Conservation (phyloP, 2,329 filamentous ascomycete species). For the Trichoderma atrobrunneum region DNA sequence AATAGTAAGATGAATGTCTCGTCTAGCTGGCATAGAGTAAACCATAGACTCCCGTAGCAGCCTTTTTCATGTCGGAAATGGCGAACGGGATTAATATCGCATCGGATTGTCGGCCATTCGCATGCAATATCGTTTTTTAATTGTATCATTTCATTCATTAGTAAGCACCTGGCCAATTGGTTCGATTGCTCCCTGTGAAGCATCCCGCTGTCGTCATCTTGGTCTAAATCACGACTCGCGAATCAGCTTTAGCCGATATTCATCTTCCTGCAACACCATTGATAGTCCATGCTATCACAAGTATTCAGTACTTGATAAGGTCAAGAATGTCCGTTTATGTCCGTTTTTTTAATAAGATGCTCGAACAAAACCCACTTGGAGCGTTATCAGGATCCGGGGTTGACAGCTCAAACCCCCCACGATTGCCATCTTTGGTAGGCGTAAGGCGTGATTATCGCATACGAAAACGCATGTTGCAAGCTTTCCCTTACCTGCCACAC, state of each 20-base stretch:
- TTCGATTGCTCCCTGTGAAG: neutral
- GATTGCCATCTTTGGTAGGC: neutral
- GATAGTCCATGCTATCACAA: neutral
- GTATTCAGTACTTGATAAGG: neutral
- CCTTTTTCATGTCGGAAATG: neutral
- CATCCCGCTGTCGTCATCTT: slow-evolving; percentile 15
- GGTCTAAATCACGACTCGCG: slow-evolving; percentile 12
- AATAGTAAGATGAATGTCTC: neutral
- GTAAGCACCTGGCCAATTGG: neutral
- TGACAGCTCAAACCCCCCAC: neutral
- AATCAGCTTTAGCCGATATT: slow-evolving; percentile 4
- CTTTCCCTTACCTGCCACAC: neutral
- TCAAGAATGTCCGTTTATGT: no score
- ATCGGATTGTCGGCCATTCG: neutral
- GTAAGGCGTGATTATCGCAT: neutral
- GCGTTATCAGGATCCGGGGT: neutral
- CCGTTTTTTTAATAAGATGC: neutral
- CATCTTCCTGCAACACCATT: neutral
- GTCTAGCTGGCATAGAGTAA: neutral
- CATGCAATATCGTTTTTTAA: neutral
- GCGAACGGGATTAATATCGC: neutral
- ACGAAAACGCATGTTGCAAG: neutral
- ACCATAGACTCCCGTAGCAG: neutral
- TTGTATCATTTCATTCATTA: neutral
- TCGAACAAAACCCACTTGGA: neutral